Evolutionary conservation across 805 yeast species (phyloP).

Genomic region (Metschnikowia vanudenii): DNA sequence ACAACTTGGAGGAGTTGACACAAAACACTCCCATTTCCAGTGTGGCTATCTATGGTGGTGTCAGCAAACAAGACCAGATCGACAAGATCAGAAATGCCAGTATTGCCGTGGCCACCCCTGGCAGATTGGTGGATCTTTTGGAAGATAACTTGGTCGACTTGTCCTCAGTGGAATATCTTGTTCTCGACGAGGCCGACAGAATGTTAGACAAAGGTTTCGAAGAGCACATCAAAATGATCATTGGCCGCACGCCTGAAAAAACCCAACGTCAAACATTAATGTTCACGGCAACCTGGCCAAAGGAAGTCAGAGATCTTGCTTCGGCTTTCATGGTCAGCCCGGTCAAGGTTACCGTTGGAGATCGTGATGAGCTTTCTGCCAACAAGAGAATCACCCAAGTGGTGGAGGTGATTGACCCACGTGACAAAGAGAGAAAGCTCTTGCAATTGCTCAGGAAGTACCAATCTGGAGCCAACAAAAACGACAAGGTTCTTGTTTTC

Average conservation of each 20-base stretch:
- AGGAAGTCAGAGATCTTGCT: slow-evolving; percentile 92
- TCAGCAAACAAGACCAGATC: slow-evolving; percentile 90
- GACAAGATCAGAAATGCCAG: slow-evolving; percentile 61
- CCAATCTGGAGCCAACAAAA: slow-evolving; percentile 58
- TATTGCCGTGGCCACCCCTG: slow-evolving; percentile 97
- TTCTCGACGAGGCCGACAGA: slow-evolving; percentile 97
- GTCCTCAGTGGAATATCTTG: slow-evolving; percentile 67
- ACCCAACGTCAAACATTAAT: slow-evolving; percentile 80
- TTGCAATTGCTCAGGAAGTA: slow-evolving; percentile 71
- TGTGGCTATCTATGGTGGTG: slow-evolving; percentile 95
- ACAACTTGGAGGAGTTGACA: slow-evolving; percentile 69
- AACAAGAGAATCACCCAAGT: slow-evolving; percentile 90
- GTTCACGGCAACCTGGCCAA: slow-evolving; percentile 99
- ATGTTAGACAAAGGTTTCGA: slow-evolving; percentile 98
- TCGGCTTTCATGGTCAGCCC: slow-evolving; percentile 77
- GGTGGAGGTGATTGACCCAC: slow-evolving; percentile 83
- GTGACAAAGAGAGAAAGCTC: slow-evolving; percentile 74
- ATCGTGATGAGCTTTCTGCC: slow-evolving; percentile 90
- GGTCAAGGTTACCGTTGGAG: slow-evolving; percentile 90
- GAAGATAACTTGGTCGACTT: slow-evolving; percentile 83
- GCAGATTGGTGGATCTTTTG: slow-evolving; percentile 85
- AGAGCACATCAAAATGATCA: slow-evolving; percentile 86
- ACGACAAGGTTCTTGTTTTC: slow-evolving; percentile 86
- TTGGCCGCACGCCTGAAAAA: slow-evolving; percentile 52
- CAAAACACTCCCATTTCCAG: slow-evolving; percentile 61